Evolutionary conservation across 495 filamentous ascomycete species (phyloP).

Genomic region (Daldinia concentrica): DNA sequence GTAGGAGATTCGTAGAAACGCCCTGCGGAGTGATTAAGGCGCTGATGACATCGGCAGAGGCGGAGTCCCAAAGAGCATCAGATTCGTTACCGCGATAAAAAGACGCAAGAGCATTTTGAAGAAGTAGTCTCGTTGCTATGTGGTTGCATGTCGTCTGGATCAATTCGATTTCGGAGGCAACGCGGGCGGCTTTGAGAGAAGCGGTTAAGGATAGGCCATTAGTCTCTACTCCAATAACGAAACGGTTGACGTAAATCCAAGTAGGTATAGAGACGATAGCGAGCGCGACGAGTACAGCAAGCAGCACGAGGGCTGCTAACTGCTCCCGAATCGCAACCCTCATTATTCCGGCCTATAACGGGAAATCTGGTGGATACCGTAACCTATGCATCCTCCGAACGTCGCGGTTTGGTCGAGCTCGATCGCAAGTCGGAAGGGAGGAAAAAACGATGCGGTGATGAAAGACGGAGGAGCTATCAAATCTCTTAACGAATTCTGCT

Average conservation of each 20-base stretch:
- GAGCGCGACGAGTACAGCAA: conserved; percentile 73
- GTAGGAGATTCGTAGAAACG: conserved; percentile 65
- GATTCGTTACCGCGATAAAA: conserved; percentile 68
- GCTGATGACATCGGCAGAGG: conserved; percentile 66
- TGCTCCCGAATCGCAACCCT: conserved; percentile 85
- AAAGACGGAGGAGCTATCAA: neutral
- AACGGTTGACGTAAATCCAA: conserved; percentile 80
- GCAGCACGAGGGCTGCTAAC: conserved; percentile 75
- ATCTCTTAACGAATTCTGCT: neutral
- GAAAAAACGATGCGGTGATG: neutral
- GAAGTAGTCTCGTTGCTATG: conserved; percentile 71
- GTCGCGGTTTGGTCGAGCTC: conserved; percentile 4
- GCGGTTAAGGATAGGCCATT: conserved; percentile 77
- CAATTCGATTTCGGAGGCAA: conserved; percentile 77
- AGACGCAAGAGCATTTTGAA: conserved; percentile 68
- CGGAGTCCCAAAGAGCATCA: conserved; percentile 62
- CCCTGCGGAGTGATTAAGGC: conserved; percentile 65
- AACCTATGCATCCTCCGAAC: conserved; percentile 37
- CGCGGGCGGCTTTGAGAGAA: conserved; percentile 82
- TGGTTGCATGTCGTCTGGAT: conserved; percentile 74
- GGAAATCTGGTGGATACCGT: conserved; percentile 35
- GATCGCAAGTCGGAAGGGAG: conserved; percentile 18
- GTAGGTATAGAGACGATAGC: conserved; percentile 59
- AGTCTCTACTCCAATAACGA: conserved; percentile 69
- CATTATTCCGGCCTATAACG: conserved; percentile 65